Base-by-base conservation (phyloP, 371 early-diverging fungal species). In the Ecytonucleospora hepatopenaei region DNA sequence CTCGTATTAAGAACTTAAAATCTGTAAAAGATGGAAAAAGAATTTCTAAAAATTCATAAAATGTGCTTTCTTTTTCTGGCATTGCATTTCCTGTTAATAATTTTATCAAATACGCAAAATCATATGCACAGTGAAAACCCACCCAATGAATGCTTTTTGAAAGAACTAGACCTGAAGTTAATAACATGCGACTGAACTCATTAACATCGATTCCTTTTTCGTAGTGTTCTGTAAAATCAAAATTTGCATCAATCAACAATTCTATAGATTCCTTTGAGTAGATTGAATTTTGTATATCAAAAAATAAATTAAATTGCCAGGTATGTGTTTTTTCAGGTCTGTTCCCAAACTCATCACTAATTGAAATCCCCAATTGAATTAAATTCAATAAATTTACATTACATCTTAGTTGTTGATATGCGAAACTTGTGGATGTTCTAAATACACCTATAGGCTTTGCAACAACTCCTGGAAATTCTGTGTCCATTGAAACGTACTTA, bases 281-380 rank as follows among this genome's bases (percentile, higher is more conserved):
- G 96, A 97, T 98, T 74, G 94, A 94, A 64, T 77, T 88, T 85
- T 82, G 82, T 55, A 92, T 75, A 77, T 86, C 88, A 78, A 98
- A 98, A 73, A 88, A 88, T 83, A 98, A 97, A 84, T 98, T 95
- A 83, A 98, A 98, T 82, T 98, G 98, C 93, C 94, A 98, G 27
- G 97, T 94, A 79, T 88, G 88, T 8, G 62, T 62, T 16, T 85
- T 84, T 61, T 85, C 88, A 28, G 98, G 95, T 54, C 86, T 80
- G 61, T 89, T 86, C 58, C 97, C 97, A 30, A 88, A 71, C 72
- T 86, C 87, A 80, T 97, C 91, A 48, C 90, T 86, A 75, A 96
- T 88, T 0, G 96, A 92, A 24, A 98, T 85, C 46, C 98, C 98
- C 33, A 98, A 84, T 77, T 98, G 98, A 71, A 98, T 98, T 65